Evolutionary conservation across 306 rosid species (phyloP).

Genomic region (Medicago ruthenica): DNA sequence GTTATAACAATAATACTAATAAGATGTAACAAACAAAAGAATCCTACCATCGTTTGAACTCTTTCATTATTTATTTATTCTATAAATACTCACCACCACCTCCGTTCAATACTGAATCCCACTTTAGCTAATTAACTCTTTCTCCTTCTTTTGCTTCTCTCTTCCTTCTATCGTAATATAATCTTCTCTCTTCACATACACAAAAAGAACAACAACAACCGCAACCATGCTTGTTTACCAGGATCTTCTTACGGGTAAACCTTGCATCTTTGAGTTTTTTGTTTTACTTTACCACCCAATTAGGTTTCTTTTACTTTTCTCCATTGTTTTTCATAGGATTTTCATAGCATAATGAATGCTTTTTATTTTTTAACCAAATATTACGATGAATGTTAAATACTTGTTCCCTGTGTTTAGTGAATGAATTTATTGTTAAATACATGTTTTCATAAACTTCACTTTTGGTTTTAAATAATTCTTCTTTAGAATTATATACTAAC

Average conservation of each 20-base stretch:
- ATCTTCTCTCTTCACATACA: not conserved
- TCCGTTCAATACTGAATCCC: constrained; percentile 12
- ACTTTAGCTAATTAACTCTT: not conserved
- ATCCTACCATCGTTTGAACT: not conserved
- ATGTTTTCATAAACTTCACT: not conserved
- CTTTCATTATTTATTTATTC: not conserved
- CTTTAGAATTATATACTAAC: not conserved
- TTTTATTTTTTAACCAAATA: too few relatives aligned
- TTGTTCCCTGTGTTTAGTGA: not conserved
- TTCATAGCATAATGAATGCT: too few relatives aligned
- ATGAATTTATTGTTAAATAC: constrained; percentile 3
- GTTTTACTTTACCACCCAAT: not conserved
- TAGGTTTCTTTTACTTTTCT: not conserved
- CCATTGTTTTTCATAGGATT: not conserved
- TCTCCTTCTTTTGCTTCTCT: not conserved
- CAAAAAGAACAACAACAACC: not conserved
- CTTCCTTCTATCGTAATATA: not conserved
- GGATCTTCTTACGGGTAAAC: constrained; percentile 65
- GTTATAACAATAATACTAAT: too few relatives aligned
- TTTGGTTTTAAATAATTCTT: not conserved
- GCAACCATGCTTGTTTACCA: constrained; percentile 65
- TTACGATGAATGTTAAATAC: not conserved
- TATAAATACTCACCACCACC: constrained; percentile 51
- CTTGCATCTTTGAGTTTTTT: not conserved
- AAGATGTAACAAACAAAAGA: too few relatives aligned